Conservation (phyloP, 2,329 filamentous ascomycete genomes). For the Colletotrichum falcatum region DNA sequence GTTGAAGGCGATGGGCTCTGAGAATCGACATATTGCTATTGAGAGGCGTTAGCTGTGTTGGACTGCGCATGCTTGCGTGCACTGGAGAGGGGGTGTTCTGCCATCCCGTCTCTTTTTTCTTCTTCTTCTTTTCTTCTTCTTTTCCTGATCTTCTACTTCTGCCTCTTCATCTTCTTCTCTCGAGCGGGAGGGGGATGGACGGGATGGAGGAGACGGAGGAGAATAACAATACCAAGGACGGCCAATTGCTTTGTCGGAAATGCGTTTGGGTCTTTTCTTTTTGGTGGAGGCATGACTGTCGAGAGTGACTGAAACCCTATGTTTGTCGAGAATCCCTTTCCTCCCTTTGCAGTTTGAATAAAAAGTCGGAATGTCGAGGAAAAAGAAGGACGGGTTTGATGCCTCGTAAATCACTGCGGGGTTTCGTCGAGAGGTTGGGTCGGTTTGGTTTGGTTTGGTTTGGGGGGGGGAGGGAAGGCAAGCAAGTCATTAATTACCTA, state of each 20-base stretch:
- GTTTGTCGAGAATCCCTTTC: neutral
- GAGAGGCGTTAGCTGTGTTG: conserved; percentile 20
- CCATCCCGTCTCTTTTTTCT: neutral
- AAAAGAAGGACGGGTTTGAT: conserved; percentile 12
- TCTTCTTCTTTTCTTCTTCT: neutral
- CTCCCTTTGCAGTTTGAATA: neutral
- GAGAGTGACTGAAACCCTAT: neutral
- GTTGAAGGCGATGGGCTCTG: conserved; percentile 59
- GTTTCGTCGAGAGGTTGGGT: conserved; percentile 15
- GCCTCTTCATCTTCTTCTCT: neutral
- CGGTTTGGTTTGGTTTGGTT: neutral
- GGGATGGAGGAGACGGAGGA: neutral
- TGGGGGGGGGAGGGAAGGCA: conserved; percentile 1
- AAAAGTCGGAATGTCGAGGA: conserved; percentile 1
- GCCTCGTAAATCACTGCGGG: conserved; percentile 18
- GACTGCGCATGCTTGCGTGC: neutral
- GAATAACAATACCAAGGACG: conserved; percentile 34
- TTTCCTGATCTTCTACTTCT: neutral
- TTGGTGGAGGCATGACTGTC: conserved; percentile 32
- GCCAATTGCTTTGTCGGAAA: conserved; percentile 35
- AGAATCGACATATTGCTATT: conserved; percentile 58
- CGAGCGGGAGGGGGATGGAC: neutral
- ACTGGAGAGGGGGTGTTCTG: neutral
- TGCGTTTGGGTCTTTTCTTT: conserved; percentile 34
- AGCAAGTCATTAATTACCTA: neutral